Percentiles rank a stretch among this genome's conserved stretches.
Conservation (phyloP, 805 yeast species). For the Yarrowia sp. region DNA sequence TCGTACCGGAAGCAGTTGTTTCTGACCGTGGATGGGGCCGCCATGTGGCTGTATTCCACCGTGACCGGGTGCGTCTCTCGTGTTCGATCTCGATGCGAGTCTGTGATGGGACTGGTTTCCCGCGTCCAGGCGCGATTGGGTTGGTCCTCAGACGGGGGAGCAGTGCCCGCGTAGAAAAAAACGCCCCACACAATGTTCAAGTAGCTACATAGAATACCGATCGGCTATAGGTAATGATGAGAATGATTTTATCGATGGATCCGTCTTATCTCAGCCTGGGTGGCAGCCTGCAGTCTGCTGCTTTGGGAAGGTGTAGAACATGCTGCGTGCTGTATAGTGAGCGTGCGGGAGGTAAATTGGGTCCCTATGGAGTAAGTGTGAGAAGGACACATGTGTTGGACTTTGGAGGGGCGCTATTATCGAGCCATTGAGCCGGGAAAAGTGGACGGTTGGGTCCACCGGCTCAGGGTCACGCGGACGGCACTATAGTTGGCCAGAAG, state of each 20-base stretch:
- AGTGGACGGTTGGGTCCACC: background rate
- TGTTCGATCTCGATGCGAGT: background rate
- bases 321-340: background rate
- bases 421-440: background rate
- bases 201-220: too few species aligned
- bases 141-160: conserved; percentile 15
- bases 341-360: conserved; percentile 16
- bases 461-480: background rate
- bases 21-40: conserved; percentile 12
- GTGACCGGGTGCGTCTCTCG: conserved; percentile 7
- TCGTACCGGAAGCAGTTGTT: conserved; percentile 28
- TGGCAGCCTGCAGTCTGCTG: conserved; percentile 10
- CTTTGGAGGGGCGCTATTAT: background rate
- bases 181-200: too few species aligned
- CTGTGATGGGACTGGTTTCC: conserved; percentile 21
- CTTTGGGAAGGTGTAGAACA: conserved; percentile 19
- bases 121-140: conserved; percentile 15
- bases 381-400: too few species aligned
- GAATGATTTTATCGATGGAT: background rate
- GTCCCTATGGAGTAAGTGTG: conserved; percentile 5
- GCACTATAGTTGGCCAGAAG: background rate
- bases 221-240: background rate
- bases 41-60: background rate
- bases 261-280: background rate
- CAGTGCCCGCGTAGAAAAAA: background rate